phyloP scores from a whole-genome alignment of 73 alveolate genomes.

The Paramecium biaurelia region DNA sequence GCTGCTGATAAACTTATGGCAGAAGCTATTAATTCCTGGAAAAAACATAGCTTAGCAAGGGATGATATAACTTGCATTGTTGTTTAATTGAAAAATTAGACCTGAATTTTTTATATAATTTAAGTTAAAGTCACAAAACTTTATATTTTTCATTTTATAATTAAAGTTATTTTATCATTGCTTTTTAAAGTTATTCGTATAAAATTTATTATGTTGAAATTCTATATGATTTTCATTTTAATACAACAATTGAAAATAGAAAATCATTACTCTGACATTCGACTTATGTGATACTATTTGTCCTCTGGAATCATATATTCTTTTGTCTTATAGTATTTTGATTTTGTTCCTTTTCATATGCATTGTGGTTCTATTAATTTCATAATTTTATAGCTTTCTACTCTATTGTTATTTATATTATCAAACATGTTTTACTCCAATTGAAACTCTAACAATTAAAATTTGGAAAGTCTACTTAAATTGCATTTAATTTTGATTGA shows the following conservation, averaged over 20 bases:
- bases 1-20: constrained; percentile 58
- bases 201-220: too few relatives aligned
- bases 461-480: neutral
- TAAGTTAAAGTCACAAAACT: neutral
- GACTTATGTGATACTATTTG: too few relatives aligned
- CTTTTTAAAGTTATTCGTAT: neutral
- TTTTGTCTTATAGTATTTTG: too few relatives aligned
- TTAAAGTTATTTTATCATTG: neutral
- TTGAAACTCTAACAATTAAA: neutral
- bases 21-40: constrained; percentile 60
- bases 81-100: constrained; percentile 20
- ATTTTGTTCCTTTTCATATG: too few relatives aligned
- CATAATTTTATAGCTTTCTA: too few relatives aligned
- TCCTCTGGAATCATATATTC: too few relatives aligned
- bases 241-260: too few relatives aligned
- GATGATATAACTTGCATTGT: constrained; percentile 66
- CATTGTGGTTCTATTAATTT: too few relatives aligned
- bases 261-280: too few relatives aligned
- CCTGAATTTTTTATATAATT: neutral
- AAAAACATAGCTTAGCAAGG: constrained; percentile 56
- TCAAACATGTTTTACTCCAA: neutral
- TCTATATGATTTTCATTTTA: neutral
- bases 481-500: neutral
- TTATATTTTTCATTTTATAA: neutral
- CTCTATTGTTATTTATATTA: too few relatives aligned